Evolutionary conservation across 345 rosid species (phyloP).

Genomic region (Aquilaria sinensis): DNA sequence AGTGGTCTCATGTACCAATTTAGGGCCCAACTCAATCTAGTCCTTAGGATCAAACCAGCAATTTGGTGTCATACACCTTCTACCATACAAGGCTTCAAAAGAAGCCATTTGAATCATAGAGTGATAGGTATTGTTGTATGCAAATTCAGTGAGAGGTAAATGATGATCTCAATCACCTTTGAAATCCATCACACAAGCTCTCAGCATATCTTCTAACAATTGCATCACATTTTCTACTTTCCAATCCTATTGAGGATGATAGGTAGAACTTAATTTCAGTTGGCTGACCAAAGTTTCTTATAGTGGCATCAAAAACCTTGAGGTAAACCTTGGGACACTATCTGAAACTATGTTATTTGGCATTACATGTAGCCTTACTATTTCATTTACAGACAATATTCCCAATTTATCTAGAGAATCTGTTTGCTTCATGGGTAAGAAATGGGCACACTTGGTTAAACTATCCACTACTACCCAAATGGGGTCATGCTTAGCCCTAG

Average conservation of each 20-base stretch:
- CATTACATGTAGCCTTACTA: background rate
- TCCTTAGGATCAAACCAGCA: too few relatives aligned
- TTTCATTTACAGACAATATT: background rate
- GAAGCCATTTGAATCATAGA: background rate
- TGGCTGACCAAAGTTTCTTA: background rate
- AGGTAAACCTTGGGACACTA: background rate
- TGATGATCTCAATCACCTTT: background rate
- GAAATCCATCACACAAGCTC: background rate
- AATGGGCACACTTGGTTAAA: background rate
- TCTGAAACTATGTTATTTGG: background rate
- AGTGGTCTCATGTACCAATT: too few relatives aligned
- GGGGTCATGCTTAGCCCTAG: background rate
- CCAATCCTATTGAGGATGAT: background rate
- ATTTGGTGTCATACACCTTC: background rate
- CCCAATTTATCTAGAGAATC: background rate
- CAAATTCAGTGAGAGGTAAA: background rate
- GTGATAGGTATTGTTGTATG: background rate
- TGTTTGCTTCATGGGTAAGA: background rate
- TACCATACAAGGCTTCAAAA: background rate
- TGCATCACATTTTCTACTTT: background rate
- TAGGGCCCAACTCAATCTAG: too few relatives aligned
- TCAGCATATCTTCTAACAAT: background rate
- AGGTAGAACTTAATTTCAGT: background rate
- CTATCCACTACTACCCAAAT: background rate
- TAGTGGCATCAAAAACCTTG: background rate